Percentiles rank a stretch among this genome's conserved stretches.
Evolutionary conservation across 495 filamentous ascomycete species (phyloP).

Genomic region (Aspergillus carlsbadensis): DNA sequence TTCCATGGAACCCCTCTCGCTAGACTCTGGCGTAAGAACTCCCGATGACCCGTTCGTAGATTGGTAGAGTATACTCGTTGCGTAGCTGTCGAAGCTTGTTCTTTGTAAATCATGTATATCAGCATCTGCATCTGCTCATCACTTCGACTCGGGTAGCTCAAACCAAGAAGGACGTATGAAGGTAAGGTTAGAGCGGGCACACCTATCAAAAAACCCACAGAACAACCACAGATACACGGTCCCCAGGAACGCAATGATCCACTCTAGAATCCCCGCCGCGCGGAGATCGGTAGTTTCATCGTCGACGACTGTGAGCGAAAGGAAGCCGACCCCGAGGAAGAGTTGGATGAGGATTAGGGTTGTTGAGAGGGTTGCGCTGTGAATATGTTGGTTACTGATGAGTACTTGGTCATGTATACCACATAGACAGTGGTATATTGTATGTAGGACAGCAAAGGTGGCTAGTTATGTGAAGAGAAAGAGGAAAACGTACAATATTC

Average conservation of each 20-base stretch:
- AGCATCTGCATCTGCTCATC: background rate
- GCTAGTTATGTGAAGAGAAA: background rate
- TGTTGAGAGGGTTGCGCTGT: slow-evolving; percentile 24
- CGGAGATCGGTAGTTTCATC: slow-evolving; percentile 15
- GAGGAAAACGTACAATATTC: slow-evolving; percentile 19
- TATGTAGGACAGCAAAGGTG: too few species aligned
- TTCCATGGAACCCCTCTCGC: too few species aligned
- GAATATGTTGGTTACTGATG: too few species aligned
- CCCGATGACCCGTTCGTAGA: background rate
- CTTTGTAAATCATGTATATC: background rate
- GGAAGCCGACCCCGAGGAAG: slow-evolving; percentile 19
- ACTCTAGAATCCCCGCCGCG: slow-evolving; percentile 21
- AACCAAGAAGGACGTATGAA: background rate
- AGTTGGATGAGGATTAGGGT: slow-evolving; percentile 21
- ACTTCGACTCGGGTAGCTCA: too few species aligned
- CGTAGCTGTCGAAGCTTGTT: slow-evolving; percentile 16
- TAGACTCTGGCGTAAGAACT: too few species aligned
- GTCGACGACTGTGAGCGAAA: slow-evolving; percentile 17
- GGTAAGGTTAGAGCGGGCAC: background rate
- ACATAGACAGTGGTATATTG: too few species aligned
- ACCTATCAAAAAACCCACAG: slow-evolving; percentile 26
- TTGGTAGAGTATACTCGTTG: slow-evolving; percentile 14
- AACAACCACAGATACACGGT: slow-evolving; percentile 26
- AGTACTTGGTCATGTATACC: too few species aligned
- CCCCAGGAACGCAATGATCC: slow-evolving; percentile 25